A percentile compares a stretch with the other conserved stretches of the same genome.
Evolutionary conservation across 176 grass and related monocot species (phyloP).

Genomic region (Otatea glauca): DNA sequence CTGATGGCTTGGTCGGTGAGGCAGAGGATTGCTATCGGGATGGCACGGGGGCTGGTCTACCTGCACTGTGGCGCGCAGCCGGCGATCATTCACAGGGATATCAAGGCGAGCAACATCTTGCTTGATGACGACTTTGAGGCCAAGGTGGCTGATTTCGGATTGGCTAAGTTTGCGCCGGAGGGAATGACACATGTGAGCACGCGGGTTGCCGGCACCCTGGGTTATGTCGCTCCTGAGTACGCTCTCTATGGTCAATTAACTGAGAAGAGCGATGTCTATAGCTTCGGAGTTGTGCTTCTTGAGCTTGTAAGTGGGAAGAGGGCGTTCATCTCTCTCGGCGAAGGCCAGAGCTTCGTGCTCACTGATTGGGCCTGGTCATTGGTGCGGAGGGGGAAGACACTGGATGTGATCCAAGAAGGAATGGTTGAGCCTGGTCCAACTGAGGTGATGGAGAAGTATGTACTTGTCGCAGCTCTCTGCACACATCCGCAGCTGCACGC

Average conservation of each 20-base stretch:
- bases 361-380: constrained; percentile 93
- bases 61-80: constrained; percentile 71
- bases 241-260: constrained; percentile 92
- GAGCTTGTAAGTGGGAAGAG: constrained; percentile 91
- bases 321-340: constrained; percentile 71
- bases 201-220: constrained; percentile 79
- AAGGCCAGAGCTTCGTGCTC: constrained; percentile 77
- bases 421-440: constrained; percentile 66
- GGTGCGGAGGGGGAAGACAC: constrained; percentile 58
- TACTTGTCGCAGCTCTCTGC: constrained; percentile 67
- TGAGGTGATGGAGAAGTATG: constrained; percentile 86
- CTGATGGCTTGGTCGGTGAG: constrained; percentile 65
- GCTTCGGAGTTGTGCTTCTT: constrained; percentile 86
- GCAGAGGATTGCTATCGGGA: constrained; percentile 83
- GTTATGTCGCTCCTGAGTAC: constrained; percentile 91
- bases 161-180: constrained; percentile 90
- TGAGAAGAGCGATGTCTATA: constrained; percentile 93
- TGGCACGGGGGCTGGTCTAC: constrained; percentile 75
- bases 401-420: constrained; percentile 85
- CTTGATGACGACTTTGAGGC: constrained; percentile 82
- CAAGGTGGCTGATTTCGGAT: constrained; percentile 88
- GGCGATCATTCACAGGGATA: constrained; percentile 93
- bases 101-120: constrained; percentile 89
- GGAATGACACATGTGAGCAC: constrained; percentile 97
- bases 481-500: constrained; percentile 92